These are phyloP conservation scores for Arthroderma sp. DNA, from an alignment of 2,329 filamentous ascomycete genomes.

Conservation along the genomic window DNA sequence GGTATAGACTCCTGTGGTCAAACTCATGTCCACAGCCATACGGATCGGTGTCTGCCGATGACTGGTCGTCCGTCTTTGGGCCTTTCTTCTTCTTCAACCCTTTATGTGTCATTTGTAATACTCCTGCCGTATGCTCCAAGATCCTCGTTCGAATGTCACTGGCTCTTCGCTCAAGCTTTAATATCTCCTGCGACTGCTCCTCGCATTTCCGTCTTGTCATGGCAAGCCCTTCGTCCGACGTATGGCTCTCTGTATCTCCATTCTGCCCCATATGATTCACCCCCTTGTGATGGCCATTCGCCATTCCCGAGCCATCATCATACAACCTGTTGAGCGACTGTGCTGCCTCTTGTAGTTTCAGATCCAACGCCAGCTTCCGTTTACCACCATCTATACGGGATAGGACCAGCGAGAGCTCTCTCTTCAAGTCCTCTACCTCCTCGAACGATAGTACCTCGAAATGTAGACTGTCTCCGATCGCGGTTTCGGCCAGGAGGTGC, in stretches of 20 bases:
- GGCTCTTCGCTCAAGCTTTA: slow-evolving; percentile 62
- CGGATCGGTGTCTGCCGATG: background rate
- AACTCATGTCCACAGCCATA: slow-evolving; percentile 46
- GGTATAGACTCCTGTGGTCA: slow-evolving; percentile 65
- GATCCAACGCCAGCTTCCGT: slow-evolving; percentile 75
- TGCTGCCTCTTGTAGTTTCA: slow-evolving; percentile 88
- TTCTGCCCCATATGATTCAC: slow-evolving; percentile 19
- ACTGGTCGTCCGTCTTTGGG: slow-evolving; percentile 36
- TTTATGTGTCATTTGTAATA: slow-evolving; percentile 81
- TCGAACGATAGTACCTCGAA: slow-evolving; percentile 82
- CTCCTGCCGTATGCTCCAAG: slow-evolving; percentile 81
- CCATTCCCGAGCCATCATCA: slow-evolving; percentile 43
- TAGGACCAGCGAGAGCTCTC: slow-evolving; percentile 60
- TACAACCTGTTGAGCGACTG: slow-evolving; percentile 75
- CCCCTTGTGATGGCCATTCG: slow-evolving; percentile 15
- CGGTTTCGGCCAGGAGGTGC: slow-evolving; percentile 87
- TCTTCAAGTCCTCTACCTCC: slow-evolving; percentile 84
- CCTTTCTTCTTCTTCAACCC: slow-evolving; percentile 48
- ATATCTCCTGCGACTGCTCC: slow-evolving; percentile 68
- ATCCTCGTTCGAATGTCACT: slow-evolving; percentile 64
- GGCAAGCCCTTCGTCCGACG: slow-evolving; percentile 55
- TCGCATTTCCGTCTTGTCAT: slow-evolving; percentile 72
- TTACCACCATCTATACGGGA: slow-evolving; percentile 71
- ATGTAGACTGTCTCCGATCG: slow-evolving; percentile 72
- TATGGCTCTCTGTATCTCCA: slow-evolving; percentile 22